phyloP scores from a whole-genome alignment of 305 asterid genomes.

The Salvia sclarea region DNA sequence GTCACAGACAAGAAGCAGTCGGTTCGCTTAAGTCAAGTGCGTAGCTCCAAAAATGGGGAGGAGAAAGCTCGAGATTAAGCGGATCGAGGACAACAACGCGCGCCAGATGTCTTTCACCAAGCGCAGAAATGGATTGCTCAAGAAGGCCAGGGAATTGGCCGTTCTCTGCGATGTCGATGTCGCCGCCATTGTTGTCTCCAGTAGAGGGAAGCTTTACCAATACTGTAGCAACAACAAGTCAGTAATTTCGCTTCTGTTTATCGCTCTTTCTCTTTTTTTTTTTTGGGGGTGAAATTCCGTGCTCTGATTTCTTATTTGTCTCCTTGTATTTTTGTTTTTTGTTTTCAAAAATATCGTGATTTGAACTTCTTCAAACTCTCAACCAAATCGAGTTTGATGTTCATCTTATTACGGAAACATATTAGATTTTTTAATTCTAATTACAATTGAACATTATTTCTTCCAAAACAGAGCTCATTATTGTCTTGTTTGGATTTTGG shows the following conservation, averaged over 20 bases:
- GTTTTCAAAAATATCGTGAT: too few relatives aligned
- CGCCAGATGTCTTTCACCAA: conserved; percentile 44
- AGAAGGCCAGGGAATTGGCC: conserved; percentile 41
- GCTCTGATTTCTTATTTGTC: neutral
- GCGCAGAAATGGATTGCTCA: conserved; percentile 41
- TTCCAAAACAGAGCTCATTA: neutral
- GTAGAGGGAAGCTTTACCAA: conserved; percentile 37
- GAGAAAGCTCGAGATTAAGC: conserved; percentile 41
- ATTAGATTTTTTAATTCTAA: neutral
- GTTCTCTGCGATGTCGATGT: conserved; percentile 41
- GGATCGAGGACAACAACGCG: conserved; percentile 41
- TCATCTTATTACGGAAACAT: neutral
- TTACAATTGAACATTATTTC: neutral
- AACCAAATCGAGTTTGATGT: neutral
- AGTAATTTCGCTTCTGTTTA: neutral
- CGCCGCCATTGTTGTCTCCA: conserved; percentile 38
- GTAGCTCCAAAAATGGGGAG: conserved; percentile 42
- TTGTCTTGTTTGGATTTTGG: too few relatives aligned
- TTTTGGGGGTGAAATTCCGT: neutral
- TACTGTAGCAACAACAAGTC: conserved; percentile 39
- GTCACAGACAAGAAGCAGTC: neutral
- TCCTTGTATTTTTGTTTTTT: too few relatives aligned
- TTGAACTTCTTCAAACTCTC: neutral
- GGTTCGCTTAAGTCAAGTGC: neutral
- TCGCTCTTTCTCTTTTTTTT: neutral